Conservation (phyloP, 108 stramenopile genomes). For the Pinguiococcus pyrenoidosus region DNA sequence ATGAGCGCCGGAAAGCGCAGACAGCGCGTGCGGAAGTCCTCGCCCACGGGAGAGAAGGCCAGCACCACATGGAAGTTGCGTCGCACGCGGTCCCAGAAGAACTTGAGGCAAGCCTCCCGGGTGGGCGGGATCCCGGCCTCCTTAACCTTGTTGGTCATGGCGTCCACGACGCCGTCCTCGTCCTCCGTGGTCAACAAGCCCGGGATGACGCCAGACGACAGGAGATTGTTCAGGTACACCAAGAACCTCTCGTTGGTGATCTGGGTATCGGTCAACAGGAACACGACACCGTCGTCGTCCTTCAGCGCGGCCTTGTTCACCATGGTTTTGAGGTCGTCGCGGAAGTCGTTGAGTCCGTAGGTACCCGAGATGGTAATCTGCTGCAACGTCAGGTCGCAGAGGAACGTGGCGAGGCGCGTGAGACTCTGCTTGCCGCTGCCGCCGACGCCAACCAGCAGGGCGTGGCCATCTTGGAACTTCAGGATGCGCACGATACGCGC, state of each 20-base stretch:
- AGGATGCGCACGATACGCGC: slow-evolving; percentile 51
- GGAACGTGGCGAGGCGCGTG: slow-evolving; percentile 34
- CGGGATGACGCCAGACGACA: slow-evolving; percentile 32
- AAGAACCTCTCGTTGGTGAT: slow-evolving; percentile 46
- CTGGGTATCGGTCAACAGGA: slow-evolving; percentile 46
- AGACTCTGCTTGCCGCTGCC: slow-evolving; percentile 58
- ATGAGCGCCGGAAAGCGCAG: slow-evolving; percentile 32
- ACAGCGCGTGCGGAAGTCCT: slow-evolving; percentile 21
- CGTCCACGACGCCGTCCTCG: slow-evolving; percentile 28
- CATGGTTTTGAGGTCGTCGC: slow-evolving; percentile 39
- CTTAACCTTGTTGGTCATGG: slow-evolving; percentile 20
- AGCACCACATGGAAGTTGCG: slow-evolving; percentile 41
- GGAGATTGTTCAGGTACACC: slow-evolving; percentile 37
- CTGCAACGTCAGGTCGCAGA: slow-evolving; percentile 27
- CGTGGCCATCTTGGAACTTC: slow-evolving; percentile 50
- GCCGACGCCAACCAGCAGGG: slow-evolving; percentile 60
- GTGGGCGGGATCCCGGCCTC: slow-evolving; percentile 25
- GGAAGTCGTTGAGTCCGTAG: slow-evolving; percentile 36
- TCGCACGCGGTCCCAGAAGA: slow-evolving; percentile 29
- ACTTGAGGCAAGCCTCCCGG: slow-evolving; percentile 29
- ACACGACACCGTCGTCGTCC: slow-evolving; percentile 23
- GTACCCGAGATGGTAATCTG: slow-evolving; percentile 28
- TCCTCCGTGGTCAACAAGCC: slow-evolving; percentile 36
- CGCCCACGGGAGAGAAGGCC: slow-evolving; percentile 43
- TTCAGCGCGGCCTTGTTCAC: slow-evolving; percentile 29